Conservation (phyloP, 2,329 filamentous ascomycete genomes). For the Epichloe hybrida region DNA sequence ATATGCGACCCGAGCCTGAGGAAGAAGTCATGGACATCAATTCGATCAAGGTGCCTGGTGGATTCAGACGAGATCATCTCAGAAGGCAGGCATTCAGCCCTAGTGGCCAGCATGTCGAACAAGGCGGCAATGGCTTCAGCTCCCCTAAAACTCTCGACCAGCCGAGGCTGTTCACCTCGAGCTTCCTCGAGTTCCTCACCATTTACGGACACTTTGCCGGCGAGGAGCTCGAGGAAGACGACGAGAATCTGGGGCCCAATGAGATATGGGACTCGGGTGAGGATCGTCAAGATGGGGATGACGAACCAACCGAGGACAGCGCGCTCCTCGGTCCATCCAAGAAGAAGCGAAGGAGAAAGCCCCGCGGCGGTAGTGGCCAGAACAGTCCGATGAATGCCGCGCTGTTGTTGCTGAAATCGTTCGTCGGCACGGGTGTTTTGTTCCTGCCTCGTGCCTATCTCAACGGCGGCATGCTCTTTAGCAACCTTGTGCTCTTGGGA, state of each 20-base stretch:
- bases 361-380: slow-evolving; percentile 58
- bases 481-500: slow-evolving; percentile 73
- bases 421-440: slow-evolving; percentile 89
- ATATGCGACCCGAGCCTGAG: slow-evolving; percentile 64
- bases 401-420: slow-evolving; percentile 84
- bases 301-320: slow-evolving; percentile 78
- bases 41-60: slow-evolving; percentile 83
- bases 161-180: slow-evolving; percentile 64
- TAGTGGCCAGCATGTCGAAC: slow-evolving; percentile 15
- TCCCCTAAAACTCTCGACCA: slow-evolving; percentile 17
- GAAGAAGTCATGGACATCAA: slow-evolving; percentile 73
- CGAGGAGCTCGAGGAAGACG: slow-evolving; percentile 92
- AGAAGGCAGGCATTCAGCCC: slow-evolving; percentile 60
- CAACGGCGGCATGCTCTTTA: slow-evolving; percentile 96
- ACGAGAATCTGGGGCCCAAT: slow-evolving; percentile 73
- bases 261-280: slow-evolving; percentile 83
- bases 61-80: slow-evolving; percentile 83
- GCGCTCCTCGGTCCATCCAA: slow-evolving; percentile 66
- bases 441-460: slow-evolving; percentile 88
- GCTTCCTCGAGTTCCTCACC: slow-evolving; percentile 89
- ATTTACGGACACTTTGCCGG: slow-evolving; percentile 96
- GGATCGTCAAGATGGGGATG: slow-evolving; percentile 54
- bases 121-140: slow-evolving; percentile 20
- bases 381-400: slow-evolving; percentile 69
- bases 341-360: slow-evolving; percentile 63